Conservation (phyloP, 1,284 basidiomycete genomes). For the Puccinia coronata region DNA sequence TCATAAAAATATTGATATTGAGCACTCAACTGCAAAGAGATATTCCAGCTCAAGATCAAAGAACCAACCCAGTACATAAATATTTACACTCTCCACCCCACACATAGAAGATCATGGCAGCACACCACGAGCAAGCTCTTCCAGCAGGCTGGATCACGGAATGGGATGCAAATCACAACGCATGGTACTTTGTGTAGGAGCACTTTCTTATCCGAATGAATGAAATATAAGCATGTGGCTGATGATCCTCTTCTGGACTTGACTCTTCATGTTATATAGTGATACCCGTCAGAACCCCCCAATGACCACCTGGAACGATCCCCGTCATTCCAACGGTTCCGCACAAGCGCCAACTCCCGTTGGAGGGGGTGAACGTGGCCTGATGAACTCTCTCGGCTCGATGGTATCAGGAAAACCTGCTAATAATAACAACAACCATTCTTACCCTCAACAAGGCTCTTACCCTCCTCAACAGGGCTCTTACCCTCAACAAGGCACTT, state of each 20-base stretch:
- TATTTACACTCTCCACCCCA: neutral
- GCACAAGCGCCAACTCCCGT: slow-evolving; percentile 1
- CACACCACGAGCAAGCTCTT: slow-evolving; percentile 7
- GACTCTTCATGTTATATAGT: neutral
- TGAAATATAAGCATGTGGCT: too few relatives aligned
- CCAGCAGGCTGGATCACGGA: slow-evolving; percentile 40
- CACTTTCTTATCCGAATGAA: neutral
- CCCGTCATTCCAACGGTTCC: neutral
- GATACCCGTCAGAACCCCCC: slow-evolving; percentile 39
- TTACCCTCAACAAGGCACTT: neutral
- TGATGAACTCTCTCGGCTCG: slow-evolving; percentile 19
- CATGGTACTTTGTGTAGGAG: slow-evolving; percentile 42
- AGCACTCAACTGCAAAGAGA: too few relatives aligned
- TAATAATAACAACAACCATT: neutral
- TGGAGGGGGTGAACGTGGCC: slow-evolving; percentile 14
- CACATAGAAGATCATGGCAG: neutral
- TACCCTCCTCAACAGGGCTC: neutral
- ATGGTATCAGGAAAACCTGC: slow-evolving; percentile 22
- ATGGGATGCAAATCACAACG: slow-evolving; percentile 38
- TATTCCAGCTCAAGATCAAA: too few relatives aligned
- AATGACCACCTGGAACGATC: slow-evolving; percentile 33
- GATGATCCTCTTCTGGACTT: neutral
- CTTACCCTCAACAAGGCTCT: neutral
- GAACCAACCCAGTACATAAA: too few relatives aligned
- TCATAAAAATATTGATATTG: too few relatives aligned